A percentile compares a stretch with the other conserved stretches of the same genome.
Evolutionary conservation across 352 stramenopile genomes (phyloP).

Genomic region (Globisporangium takayamanum): DNA sequence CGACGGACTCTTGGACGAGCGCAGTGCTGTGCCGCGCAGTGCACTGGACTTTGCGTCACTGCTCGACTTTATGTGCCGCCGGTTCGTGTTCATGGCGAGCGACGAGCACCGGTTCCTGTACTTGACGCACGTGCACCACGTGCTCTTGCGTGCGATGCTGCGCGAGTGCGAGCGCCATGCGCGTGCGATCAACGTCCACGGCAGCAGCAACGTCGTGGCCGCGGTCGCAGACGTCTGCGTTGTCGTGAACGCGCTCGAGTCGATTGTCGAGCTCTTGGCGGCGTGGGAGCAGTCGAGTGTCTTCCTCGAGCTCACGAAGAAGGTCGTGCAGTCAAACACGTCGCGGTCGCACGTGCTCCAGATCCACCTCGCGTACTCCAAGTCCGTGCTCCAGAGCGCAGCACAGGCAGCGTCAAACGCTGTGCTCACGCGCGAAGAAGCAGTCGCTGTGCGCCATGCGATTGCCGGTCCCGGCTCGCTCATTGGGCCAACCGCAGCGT

Average conservation of each 20-base stretch:
- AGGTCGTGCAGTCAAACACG: conserved; percentile 45
- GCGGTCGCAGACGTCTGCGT: conserved; percentile 27
- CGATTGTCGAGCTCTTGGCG: conserved; percentile 30
- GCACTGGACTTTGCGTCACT: conserved; percentile 38
- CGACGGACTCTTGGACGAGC: conserved; percentile 8
- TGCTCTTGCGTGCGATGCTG: conserved; percentile 30
- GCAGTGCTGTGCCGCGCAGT: conserved; percentile 8
- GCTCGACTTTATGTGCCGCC: conserved; percentile 61
- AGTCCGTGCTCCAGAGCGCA: conserved; percentile 33
- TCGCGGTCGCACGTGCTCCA: conserved; percentile 47
- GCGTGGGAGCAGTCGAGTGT: conserved; percentile 60
- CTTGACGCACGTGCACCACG: conserved; percentile 59
- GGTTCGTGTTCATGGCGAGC: conserved; percentile 53
- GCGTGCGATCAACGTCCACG: conserved; percentile 3
- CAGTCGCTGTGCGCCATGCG: conserved; percentile 56
- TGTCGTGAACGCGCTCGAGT: conserved; percentile 43
- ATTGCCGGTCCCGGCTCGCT: conserved; percentile 57
- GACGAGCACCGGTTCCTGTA: conserved; percentile 75
- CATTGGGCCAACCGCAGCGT: conserved; percentile 62
- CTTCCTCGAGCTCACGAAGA: conserved; percentile 62
- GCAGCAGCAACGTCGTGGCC: background rate
- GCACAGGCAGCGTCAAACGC: conserved; percentile 39
- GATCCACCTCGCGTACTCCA: conserved; percentile 59
- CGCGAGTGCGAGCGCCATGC: conserved; percentile 11
- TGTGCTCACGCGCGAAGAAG: conserved; percentile 63